Evolutionary conservation across 1,139 yeast species (phyloP).

Genomic region (Blastobotrys indianensis): DNA sequence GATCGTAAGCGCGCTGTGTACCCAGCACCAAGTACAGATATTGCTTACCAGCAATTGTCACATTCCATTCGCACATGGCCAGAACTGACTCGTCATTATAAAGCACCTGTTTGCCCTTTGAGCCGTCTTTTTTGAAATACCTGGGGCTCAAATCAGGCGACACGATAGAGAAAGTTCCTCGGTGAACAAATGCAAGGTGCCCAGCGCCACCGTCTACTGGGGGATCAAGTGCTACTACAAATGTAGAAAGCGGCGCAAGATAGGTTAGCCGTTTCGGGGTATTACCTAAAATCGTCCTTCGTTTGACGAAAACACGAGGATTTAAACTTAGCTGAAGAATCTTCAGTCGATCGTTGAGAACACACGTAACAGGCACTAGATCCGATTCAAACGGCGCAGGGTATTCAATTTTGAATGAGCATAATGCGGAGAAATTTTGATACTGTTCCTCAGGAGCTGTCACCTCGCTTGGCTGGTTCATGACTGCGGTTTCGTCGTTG

Average conservation of each 20-base stretch:
- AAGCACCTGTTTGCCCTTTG: slow-evolving; percentile 5
- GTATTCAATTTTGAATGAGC: too few relatives aligned
- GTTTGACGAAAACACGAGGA: neutral
- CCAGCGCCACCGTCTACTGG: slow-evolving; percentile 1
- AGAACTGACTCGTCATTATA: slow-evolving; percentile 15
- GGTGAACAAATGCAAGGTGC: slow-evolving; percentile 22
- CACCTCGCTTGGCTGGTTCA: too few relatives aligned
- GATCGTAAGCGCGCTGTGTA: slow-evolving; percentile 7
- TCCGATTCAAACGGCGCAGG: too few relatives aligned
- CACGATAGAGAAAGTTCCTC: slow-evolving; percentile 25
- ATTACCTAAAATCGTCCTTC: slow-evolving; percentile 37
- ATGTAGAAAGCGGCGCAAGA: slow-evolving; percentile 34
- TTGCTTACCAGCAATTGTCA: slow-evolving; percentile 11
- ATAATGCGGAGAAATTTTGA: too few relatives aligned
- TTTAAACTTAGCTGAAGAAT: too few relatives aligned
- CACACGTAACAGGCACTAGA: too few relatives aligned
- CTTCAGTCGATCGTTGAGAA: too few relatives aligned
- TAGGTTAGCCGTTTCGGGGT: slow-evolving; percentile 38
- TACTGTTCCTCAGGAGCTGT: too few relatives aligned
- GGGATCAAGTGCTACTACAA: slow-evolving; percentile 31
- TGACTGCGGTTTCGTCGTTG: too few relatives aligned
- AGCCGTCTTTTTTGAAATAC: neutral
- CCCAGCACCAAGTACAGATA: slow-evolving; percentile 21
- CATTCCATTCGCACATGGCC: slow-evolving; percentile 19
- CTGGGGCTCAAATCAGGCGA: neutral